Percentiles rank a stretch among this genome's conserved stretches.
Conservation (phyloP, 1,284 basidiomycete genomes). For the Cryptococcus sp. region DNA sequence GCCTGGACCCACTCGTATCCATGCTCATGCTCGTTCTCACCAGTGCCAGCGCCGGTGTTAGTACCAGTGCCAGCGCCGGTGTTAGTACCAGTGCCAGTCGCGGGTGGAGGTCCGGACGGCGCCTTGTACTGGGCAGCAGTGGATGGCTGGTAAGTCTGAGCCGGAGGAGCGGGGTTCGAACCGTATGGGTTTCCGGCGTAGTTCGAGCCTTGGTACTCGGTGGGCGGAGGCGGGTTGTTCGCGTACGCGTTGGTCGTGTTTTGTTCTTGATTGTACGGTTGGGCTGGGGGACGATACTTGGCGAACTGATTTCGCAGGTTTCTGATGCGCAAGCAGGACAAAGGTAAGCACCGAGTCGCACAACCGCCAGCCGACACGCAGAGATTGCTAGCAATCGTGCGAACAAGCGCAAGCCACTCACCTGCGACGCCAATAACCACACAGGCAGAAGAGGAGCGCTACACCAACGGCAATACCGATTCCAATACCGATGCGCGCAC, state of each 20-base stretch:
- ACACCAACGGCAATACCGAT: conserved; percentile 45
- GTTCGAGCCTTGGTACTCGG: conserved; percentile 15
- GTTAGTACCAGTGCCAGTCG: not conserved
- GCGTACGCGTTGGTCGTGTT: conserved; percentile 30
- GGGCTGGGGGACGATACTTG: conserved; percentile 33
- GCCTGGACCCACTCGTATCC: conserved; percentile 53
- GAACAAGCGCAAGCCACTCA: no score
- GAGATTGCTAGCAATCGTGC: not conserved
- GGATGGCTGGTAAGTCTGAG: conserved; percentile 44
- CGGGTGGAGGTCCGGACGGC: not conserved
- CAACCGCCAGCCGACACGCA: not conserved
- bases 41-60: conserved; percentile 1
- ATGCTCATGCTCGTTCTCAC: conserved; percentile 34
- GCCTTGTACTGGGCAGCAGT: conserved; percentile 39
- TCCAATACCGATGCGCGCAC: conserved; percentile 49
- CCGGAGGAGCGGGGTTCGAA: conserved; percentile 26
- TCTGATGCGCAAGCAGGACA: conserved; percentile 13
- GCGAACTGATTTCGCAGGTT: conserved; percentile 30
- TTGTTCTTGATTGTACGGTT: conserved; percentile 30
- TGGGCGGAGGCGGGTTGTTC: conserved; percentile 40
- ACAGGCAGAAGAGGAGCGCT: conserved; percentile 31
- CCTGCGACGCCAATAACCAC: conserved; percentile 42
- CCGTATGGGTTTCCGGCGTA: conserved; percentile 23
- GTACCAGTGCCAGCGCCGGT: conserved; percentile 7
- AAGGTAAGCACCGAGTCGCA: not conserved